Evolutionary conservation across 495 filamentous ascomycete species (phyloP).

Genomic region (Penicillium simplicissimum): DNA sequence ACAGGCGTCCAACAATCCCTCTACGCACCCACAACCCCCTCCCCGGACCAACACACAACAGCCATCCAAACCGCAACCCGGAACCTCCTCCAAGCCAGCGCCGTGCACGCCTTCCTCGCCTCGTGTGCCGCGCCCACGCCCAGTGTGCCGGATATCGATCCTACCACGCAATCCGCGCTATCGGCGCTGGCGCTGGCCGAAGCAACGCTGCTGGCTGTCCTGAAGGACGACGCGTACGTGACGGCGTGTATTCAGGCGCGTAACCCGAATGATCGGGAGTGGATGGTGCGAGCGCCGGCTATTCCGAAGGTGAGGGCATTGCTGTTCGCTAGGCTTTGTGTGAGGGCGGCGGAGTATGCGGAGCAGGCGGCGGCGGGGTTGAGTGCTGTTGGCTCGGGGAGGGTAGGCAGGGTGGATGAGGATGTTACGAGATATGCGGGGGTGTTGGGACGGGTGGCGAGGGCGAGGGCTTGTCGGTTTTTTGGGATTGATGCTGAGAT

Average conservation of each 20-base stretch:
- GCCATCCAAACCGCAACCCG: conserved; percentile 76
- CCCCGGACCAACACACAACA: conserved; percentile 61
- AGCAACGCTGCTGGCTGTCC: conserved; percentile 82
- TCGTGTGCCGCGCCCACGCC: conserved; percentile 23
- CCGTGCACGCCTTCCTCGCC: conserved; percentile 71
- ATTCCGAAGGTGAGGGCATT: conserved; percentile 86
- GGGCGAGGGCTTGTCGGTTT: conserved; percentile 84
- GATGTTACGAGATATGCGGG: conserved; percentile 68
- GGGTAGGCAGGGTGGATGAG: conserved; percentile 48
- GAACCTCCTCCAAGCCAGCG: conserved; percentile 72
- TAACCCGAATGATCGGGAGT: conserved; percentile 79
- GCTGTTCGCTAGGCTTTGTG: conserved; percentile 81
- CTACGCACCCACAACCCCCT: conserved; percentile 61
- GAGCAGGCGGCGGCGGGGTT: conserved; percentile 53
- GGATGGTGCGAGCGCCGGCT: conserved; percentile 87
- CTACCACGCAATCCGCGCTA: conserved; percentile 67
- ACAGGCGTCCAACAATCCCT: conserved; percentile 51
- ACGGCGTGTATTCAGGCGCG: conserved; percentile 71
- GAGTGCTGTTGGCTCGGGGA: conserved; percentile 38
- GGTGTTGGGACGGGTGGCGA: conserved; percentile 69
- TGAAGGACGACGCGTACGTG: conserved; percentile 93
- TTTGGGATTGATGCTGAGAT: conserved; percentile 87
- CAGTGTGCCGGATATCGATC: conserved; percentile 58
- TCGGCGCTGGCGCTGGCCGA: conserved; percentile 76
- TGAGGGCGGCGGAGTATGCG: conserved; percentile 61